A percentile compares a stretch with the other conserved stretches of the same genome.
These are phyloP conservation scores for Lecanoromycetidae sp. DNA, from an alignment of 2,329 filamentous ascomycete genomes.

Conservation along the genomic window DNA sequence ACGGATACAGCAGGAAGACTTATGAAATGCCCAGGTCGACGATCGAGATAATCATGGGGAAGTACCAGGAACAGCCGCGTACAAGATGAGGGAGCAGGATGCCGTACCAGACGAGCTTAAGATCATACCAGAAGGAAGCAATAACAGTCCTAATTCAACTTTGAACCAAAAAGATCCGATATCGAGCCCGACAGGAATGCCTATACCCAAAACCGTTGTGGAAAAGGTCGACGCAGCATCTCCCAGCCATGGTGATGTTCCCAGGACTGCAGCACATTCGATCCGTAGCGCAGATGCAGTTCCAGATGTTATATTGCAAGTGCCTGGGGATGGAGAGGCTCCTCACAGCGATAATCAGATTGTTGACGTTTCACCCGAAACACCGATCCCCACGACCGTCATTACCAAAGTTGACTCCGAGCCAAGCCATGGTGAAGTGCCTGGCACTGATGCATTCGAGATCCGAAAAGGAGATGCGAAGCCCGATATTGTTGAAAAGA, in stretches of 20 bases:
- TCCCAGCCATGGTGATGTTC: constrained; percentile 49
- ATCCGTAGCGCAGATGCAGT: constrained; percentile 31
- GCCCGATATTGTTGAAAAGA: constrained; percentile 32
- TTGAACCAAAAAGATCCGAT: constrained; percentile 34
- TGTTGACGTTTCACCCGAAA: constrained; percentile 6
- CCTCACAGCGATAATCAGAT: constrained; percentile 18
- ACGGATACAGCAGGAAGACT: background rate
- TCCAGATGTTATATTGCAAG: constrained; percentile 42
- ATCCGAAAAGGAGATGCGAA: constrained; percentile 31
- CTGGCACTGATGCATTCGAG: constrained; percentile 29
- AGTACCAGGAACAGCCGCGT: constrained; percentile 49
- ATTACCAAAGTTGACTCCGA: constrained; percentile 33
- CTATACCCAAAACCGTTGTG: constrained; percentile 48
- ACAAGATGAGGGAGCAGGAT: constrained; percentile 45
- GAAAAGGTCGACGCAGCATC: constrained; percentile 47
- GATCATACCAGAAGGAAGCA: constrained; percentile 38
- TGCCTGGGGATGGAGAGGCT: constrained; percentile 29
- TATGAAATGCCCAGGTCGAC: constrained; percentile 28
- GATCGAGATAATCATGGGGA: constrained; percentile 47
- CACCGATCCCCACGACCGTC: constrained; percentile 32
- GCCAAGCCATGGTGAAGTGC: constrained; percentile 26
- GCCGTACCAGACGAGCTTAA: constrained; percentile 54
- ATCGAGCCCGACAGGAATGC: constrained; percentile 39
- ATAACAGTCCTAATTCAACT: constrained; percentile 30
- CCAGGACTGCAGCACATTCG: constrained; percentile 43